phyloP scores from a whole-genome alignment of 352 stramenopile species.

The Thalassiosira mediterranea region DNA sequence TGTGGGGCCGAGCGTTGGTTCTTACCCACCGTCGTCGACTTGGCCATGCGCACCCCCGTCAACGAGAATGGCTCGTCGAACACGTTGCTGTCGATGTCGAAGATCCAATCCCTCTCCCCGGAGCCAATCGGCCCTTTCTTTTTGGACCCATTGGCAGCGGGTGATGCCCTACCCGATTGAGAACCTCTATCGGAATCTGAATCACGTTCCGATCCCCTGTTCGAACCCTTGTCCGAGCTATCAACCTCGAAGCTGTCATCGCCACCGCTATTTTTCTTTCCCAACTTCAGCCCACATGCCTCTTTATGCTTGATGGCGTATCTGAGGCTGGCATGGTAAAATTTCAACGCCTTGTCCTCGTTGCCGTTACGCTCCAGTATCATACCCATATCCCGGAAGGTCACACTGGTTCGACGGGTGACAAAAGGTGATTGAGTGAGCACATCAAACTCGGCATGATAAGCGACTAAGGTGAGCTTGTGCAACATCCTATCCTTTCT shows the following conservation, averaged over 20 bases:
- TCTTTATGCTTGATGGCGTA: no score
- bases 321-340: constrained; percentile 80
- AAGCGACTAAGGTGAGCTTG: no score
- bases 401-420: no score
- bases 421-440: no score
- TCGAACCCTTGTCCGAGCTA: constrained; percentile 2
- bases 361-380: constrained; percentile 74
- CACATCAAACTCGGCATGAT: no score
- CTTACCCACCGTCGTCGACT: constrained; percentile 24
- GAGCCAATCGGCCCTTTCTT: not conserved
- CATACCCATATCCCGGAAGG: constrained; percentile 79
- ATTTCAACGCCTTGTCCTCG: constrained; percentile 72
- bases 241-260: constrained; percentile 20
- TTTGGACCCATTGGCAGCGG: no score
- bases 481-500: no score
- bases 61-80: constrained; percentile 46
- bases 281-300: no score
- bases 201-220: no score
- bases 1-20: not conserved
- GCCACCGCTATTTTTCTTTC: not conserved
- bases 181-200: no score
- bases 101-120: not conserved
- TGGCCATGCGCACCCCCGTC: constrained; percentile 46
- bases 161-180: no score
- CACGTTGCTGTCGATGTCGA: constrained; percentile 7